Percentiles rank a stretch among this genome's conserved stretches.
phyloP scores from a whole-genome alignment of 164 flowering plant species.

The Stephania yunnanensis region DNA sequence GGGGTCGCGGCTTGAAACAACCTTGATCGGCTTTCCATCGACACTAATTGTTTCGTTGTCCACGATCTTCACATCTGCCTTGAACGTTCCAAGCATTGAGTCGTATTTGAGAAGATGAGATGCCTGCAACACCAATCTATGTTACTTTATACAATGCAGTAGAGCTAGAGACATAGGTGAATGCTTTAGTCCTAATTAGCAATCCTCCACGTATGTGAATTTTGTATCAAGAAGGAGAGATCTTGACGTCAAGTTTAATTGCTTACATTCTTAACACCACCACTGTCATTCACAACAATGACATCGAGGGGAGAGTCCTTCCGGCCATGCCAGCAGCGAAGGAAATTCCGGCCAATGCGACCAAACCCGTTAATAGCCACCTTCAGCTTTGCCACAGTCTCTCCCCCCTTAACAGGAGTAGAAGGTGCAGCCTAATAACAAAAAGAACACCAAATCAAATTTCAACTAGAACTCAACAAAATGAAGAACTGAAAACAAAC shows the following conservation, averaged over 20 bases:
- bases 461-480: not conserved
- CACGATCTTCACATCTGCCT: conserved; percentile 84
- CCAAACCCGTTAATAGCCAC: conserved; percentile 94
- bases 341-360: conserved; percentile 94
- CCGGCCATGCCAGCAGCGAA: conserved; percentile 97
- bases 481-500: not conserved
- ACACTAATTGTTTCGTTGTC: conserved; percentile 75
- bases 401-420: conserved; percentile 44
- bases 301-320: conserved; percentile 86
- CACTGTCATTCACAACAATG: conserved; percentile 87
- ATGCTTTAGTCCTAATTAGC: not conserved
- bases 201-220: not conserved
- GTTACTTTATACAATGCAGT: not conserved
- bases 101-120: conserved; percentile 97
- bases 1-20: conserved; percentile 92
- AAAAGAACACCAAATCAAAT: not conserved
- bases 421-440: conserved; percentile 34
- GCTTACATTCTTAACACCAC: conserved; percentile 89
- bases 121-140: conserved; percentile 37
- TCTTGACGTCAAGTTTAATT: not conserved
- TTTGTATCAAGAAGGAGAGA: not conserved
- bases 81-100: conserved; percentile 90
- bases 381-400: conserved; percentile 77
- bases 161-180: not conserved
- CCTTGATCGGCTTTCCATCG: conserved; percentile 89